These are phyloP conservation scores for Tarenaya hassleriana DNA, from an alignment of 345 rosid species.

Conservation along the genomic window DNA sequence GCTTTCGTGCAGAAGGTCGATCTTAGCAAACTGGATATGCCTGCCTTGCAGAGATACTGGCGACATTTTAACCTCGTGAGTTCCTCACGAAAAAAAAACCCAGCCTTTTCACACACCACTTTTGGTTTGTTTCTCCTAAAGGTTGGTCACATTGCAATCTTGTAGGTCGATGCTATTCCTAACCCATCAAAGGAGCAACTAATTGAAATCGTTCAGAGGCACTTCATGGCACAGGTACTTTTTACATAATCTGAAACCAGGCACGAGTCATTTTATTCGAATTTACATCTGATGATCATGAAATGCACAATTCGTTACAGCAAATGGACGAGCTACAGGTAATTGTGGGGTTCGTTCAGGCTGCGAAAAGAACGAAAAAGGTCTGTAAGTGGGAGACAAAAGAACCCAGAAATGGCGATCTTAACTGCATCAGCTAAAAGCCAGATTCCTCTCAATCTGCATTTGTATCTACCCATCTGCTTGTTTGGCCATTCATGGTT, in stretches of 20 bases:
- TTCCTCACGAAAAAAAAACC: not conserved
- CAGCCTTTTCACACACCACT: not conserved
- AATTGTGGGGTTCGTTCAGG: slow-evolving; percentile 85
- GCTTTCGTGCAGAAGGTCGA: slow-evolving; percentile 59
- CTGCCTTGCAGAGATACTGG: slow-evolving; percentile 81
- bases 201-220: slow-evolving; percentile 74
- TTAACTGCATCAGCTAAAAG: slow-evolving; percentile 33
- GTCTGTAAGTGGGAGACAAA: slow-evolving; percentile 39
- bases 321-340: slow-evolving; percentile 98
- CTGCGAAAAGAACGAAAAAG: slow-evolving; percentile 72
- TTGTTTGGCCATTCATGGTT: too few relatives aligned
- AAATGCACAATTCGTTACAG: slow-evolving; percentile 27
- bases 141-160: not conserved
- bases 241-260: not conserved
- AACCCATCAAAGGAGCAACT: slow-evolving; percentile 87
- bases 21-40: slow-evolving; percentile 85
- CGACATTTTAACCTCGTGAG: slow-evolving; percentile 92
- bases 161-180: slow-evolving; percentile 68
- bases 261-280: not conserved
- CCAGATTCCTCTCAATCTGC: slow-evolving; percentile 11
- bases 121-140: not conserved
- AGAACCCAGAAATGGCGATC: slow-evolving; percentile 26
- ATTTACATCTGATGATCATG: not conserved
- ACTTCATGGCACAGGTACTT: slow-evolving; percentile 90
- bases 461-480: slow-evolving; percentile 22